Evolutionary conservation across 2,329 filamentous ascomycete genomes (phyloP).

Genomic region (Curvularia eragrostidis): DNA sequence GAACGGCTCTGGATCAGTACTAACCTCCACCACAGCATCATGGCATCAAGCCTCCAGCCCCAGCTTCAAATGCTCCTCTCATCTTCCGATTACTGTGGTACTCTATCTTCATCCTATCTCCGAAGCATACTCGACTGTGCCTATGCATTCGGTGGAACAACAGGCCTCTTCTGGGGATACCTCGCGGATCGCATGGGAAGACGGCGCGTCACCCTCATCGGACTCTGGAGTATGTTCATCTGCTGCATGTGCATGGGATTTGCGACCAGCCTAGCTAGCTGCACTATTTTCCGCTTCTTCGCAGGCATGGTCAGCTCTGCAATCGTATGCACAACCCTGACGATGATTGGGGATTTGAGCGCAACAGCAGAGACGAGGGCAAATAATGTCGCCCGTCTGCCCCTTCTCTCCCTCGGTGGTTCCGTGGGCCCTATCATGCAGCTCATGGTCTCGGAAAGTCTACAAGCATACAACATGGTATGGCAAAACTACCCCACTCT

Average conservation of each 20-base stretch:
- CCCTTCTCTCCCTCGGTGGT: conserved; percentile 55
- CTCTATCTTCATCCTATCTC: conserved; percentile 55
- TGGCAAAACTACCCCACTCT: conserved; percentile 55
- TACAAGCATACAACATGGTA: conserved; percentile 52
- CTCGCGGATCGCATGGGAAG: conserved; percentile 54
- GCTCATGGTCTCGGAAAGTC: conserved; percentile 51
- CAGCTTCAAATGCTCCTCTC: conserved; percentile 56
- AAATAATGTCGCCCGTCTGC: conserved; percentile 53
- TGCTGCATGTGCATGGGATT: conserved; percentile 58
- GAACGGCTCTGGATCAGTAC: conserved; percentile 7
- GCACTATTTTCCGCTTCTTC: conserved; percentile 53
- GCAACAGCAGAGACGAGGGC: conserved; percentile 46
- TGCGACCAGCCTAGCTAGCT: conserved; percentile 52
- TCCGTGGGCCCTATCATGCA: conserved; percentile 56
- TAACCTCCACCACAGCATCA: conserved; percentile 45
- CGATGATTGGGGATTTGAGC: conserved; percentile 57
- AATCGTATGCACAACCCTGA: conserved; percentile 53
- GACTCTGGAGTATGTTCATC: conserved; percentile 53
- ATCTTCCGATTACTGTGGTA: conserved; percentile 54
- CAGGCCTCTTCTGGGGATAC: conserved; percentile 55
- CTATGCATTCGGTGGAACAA: conserved; percentile 56
- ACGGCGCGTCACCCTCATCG: conserved; percentile 53
- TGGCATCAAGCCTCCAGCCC: conserved; percentile 57
- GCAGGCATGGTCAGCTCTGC: conserved; percentile 55
- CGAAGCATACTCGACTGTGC: conserved; percentile 58